Percentiles rank a stretch among this genome's conserved stretches.
These are phyloP conservation scores for Fomitopsis pulvina DNA, from an alignment of 768 basidiomycete genomes.

Conservation along the genomic window DNA sequence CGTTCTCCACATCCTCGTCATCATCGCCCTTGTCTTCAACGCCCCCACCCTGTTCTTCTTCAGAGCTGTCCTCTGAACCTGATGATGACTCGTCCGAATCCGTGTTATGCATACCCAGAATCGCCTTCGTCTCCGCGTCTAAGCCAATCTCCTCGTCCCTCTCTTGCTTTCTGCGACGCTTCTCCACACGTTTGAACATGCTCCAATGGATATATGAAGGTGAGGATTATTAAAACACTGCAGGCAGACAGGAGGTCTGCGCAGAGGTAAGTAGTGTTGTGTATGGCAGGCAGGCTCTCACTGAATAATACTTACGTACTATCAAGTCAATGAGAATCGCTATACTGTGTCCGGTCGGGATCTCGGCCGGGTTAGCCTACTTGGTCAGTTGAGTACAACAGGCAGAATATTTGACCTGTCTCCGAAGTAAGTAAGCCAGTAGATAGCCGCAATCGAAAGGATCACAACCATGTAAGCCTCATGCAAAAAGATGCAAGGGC, in stretches of 20 bases:
- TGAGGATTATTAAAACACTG: too few species aligned
- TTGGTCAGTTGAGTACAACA: too few species aligned
- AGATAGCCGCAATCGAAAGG: too few species aligned
- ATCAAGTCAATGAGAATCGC: too few species aligned
- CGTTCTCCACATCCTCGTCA: constrained; percentile 1
- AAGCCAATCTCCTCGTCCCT: constrained; percentile 61
- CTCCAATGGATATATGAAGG: not conserved
- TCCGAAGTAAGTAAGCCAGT: too few species aligned
- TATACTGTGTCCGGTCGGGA: too few species aligned
- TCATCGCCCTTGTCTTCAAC: constrained; percentile 19
- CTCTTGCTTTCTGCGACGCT: constrained; percentile 50
- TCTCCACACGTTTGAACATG: constrained; percentile 81
- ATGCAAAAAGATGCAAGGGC: too few species aligned
- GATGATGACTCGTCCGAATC: constrained; percentile 64
- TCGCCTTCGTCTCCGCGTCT: constrained; percentile 55
- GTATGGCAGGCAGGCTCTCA: too few species aligned
- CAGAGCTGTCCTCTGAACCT: constrained; percentile 20
- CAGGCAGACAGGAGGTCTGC: not conserved
- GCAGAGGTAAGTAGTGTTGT: not conserved
- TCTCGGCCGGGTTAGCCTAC: too few species aligned
- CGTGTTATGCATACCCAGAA: constrained; percentile 65
- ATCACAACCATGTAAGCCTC: too few species aligned
- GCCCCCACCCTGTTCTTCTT: constrained; percentile 9
- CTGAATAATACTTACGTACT: too few species aligned
- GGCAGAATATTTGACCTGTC: too few species aligned